These are phyloP conservation scores for Alternaria panax DNA, from an alignment of 2,329 filamentous ascomycete species.

Conservation along the genomic window DNA sequence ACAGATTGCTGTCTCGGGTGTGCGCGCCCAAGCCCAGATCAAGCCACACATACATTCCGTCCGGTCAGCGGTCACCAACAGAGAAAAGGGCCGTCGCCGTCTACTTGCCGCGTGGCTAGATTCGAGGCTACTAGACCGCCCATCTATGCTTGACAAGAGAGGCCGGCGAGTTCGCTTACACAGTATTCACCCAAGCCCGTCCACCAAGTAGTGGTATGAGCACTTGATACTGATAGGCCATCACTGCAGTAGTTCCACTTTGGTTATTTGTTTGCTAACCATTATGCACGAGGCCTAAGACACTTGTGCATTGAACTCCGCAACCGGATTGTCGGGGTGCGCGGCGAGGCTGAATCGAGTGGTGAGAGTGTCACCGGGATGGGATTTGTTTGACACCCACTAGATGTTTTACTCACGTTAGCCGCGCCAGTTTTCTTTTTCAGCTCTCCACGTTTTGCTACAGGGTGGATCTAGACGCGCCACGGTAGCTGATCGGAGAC, in stretches of 20 bases:
- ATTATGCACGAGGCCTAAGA: background rate
- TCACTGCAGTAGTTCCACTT: background rate
- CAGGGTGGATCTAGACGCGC: background rate
- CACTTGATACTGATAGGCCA: background rate
- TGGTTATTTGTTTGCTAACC: background rate
- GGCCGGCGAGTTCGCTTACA: background rate
- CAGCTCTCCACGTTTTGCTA: conserved; percentile 9
- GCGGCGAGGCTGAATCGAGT: background rate
- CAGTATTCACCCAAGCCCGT: background rate
- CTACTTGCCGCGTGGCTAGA: background rate
- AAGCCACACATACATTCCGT: background rate
- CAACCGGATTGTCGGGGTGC: background rate
- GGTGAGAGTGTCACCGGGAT: background rate
- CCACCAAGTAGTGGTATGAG: background rate
- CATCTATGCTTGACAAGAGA: background rate
- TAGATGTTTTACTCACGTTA: background rate
- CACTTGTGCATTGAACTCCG: background rate
- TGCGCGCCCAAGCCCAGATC: background rate
- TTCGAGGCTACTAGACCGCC: background rate
- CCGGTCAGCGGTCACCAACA: background rate
- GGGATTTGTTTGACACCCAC: background rate
- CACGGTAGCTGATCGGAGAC: background rate
- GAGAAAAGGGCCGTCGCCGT: background rate
- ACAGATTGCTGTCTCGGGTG: background rate
- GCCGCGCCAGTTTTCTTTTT: background rate